phyloP scores from a whole-genome alignment of 148 eudicot genomes.

The Pharnaceum exiguum region DNA sequence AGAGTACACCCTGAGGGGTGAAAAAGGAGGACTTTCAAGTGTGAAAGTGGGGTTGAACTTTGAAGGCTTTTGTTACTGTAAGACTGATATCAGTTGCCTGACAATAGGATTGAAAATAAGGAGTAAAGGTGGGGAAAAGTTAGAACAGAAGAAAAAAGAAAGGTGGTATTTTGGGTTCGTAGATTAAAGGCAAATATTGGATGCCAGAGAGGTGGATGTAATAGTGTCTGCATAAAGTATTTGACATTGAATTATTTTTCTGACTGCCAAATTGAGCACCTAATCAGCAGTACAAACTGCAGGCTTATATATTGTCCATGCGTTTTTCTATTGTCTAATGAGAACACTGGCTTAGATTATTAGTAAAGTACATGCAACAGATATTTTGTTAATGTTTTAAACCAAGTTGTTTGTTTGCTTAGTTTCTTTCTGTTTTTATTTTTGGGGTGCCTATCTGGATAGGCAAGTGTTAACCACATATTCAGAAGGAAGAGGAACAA shows the following conservation, averaged over 20 bases:
- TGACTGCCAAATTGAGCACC: not conserved
- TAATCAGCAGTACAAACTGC: too few species aligned
- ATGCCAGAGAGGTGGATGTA: constrained; percentile 10
- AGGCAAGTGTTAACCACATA: not conserved
- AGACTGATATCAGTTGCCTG: constrained; percentile 22
- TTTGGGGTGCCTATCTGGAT: too few species aligned
- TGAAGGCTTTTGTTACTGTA: not conserved
- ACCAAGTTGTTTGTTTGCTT: too few species aligned
- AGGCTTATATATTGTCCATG: too few species aligned
- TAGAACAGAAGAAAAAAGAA: not conserved
- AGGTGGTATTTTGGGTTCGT: not conserved
- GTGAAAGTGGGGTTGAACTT: not conserved
- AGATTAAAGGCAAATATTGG: constrained; percentile 14
- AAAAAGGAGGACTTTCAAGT: not conserved
- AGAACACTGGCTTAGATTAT: too few species aligned
- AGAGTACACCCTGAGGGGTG: constrained; percentile 1
- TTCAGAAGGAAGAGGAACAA: constrained; percentile 2
- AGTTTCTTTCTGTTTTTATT: too few species aligned
- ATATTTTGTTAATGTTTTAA: too few species aligned
- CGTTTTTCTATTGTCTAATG: too few species aligned
- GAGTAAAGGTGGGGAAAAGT: not conserved
- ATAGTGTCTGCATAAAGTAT: constrained; percentile 13
- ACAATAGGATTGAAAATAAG: constrained; percentile 22
- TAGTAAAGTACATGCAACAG: too few species aligned
- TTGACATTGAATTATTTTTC: constrained; percentile 6